Conservation (phyloP, 139 green algal genomes). For the Chara braunii region DNA sequence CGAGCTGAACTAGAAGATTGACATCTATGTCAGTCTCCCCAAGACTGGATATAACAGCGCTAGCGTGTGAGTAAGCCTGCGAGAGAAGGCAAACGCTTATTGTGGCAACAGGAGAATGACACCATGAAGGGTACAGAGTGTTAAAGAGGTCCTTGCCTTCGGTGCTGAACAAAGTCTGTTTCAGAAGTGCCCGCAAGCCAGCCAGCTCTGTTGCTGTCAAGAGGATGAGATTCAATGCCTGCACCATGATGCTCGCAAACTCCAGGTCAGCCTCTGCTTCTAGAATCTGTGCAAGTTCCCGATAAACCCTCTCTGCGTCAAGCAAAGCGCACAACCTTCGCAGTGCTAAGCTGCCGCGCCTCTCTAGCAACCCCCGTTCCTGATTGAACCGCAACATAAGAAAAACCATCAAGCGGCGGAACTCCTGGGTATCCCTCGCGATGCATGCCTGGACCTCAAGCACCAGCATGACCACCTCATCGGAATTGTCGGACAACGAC, state of each 20-base stretch:
- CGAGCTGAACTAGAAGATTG: slow-evolving; percentile 57
- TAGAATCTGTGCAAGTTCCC: slow-evolving; percentile 59
- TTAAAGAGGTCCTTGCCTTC: slow-evolving; percentile 52
- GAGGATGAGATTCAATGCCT: slow-evolving; percentile 84
- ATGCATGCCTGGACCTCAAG: slow-evolving; percentile 56
- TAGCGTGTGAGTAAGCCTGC: slow-evolving; percentile 36
- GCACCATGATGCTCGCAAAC: slow-evolving; percentile 57
- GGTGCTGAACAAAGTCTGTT: neutral
- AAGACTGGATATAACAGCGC: slow-evolving; percentile 9
- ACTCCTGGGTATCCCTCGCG: slow-evolving; percentile 44
- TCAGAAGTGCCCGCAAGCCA: slow-evolving; percentile 26
- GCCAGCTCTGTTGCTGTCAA: slow-evolving; percentile 75
- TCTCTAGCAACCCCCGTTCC: slow-evolving; percentile 25
- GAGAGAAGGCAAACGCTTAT: slow-evolving; percentile 77
- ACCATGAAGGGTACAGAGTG: slow-evolving; percentile 73
- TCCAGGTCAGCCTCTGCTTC: slow-evolving; percentile 60
- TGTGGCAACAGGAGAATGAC: slow-evolving; percentile 62
- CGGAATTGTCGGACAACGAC: slow-evolving; percentile 25
- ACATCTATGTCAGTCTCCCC: slow-evolving; percentile 32
- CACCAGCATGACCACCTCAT: slow-evolving; percentile 52
- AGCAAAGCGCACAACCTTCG: slow-evolving; percentile 19
- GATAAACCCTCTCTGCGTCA: slow-evolving; percentile 27
- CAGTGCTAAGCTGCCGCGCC: slow-evolving; percentile 25
- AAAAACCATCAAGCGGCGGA: slow-evolving; percentile 15
- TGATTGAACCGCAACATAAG: slow-evolving; percentile 29